Percentiles rank a stretch among this genome's conserved stretches.
Evolutionary conservation across 2,329 filamentous ascomycete genomes (phyloP).

Genomic region (Epicoccum sorghinum): DNA sequence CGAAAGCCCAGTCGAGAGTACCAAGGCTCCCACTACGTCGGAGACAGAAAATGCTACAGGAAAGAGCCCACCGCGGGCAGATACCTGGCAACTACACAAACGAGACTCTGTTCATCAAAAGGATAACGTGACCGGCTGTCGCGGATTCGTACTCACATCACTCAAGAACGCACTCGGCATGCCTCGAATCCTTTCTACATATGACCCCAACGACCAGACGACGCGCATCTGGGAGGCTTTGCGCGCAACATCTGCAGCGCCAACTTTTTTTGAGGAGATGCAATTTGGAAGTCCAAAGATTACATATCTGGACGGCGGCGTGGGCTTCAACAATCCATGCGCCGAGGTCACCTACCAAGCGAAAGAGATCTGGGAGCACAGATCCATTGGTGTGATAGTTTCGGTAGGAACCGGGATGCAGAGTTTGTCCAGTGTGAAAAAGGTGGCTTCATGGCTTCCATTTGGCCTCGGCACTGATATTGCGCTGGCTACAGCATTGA

Average conservation of each 20-base stretch:
- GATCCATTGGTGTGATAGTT: conserved; percentile 46
- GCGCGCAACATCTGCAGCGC: conserved; percentile 58
- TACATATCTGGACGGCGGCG: conserved; percentile 57
- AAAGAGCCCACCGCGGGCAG: conserved; percentile 15
- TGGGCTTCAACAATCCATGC: conserved; percentile 60
- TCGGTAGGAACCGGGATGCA: conserved; percentile 49
- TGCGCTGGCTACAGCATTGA: conserved; percentile 44
- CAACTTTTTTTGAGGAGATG: conserved; percentile 59
- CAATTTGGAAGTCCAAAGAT: conserved; percentile 55
- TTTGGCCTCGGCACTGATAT: conserved; percentile 49
- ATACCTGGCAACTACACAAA: conserved; percentile 45
- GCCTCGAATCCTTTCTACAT: conserved; percentile 45
- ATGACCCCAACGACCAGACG: conserved; percentile 48
- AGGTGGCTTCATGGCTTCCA: conserved; percentile 46
- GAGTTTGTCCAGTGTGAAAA: conserved; percentile 47
- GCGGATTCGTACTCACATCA: conserved; percentile 48
- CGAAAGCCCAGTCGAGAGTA: conserved; percentile 31
- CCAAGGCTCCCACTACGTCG: conserved; percentile 19
- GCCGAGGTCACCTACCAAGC: conserved; percentile 57
- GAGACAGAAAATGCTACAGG: conserved; percentile 7
- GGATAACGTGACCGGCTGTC: conserved; percentile 41
- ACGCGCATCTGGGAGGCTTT: conserved; percentile 58
- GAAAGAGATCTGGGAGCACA: conserved; percentile 47
- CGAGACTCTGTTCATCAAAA: conserved; percentile 44
- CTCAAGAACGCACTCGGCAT: conserved; percentile 48